A percentile compares a stretch with the other conserved stretches of the same genome.
Conservation (phyloP, 805 yeast genomes). For the Starmera caribaea region DNA sequence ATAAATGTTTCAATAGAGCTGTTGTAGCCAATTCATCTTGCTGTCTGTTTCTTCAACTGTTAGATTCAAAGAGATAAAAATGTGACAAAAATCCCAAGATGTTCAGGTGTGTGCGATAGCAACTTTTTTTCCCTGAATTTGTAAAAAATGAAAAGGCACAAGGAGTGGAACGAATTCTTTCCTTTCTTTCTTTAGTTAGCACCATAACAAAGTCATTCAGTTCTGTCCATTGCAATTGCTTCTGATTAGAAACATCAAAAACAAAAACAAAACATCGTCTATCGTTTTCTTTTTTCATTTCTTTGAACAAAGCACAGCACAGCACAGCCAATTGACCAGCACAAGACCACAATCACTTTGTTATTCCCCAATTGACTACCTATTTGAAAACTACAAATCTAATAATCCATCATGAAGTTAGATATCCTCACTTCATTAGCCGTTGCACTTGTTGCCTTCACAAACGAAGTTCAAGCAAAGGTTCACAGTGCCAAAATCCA, state of each 20-base stretch:
- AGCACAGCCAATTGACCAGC: too few species aligned
- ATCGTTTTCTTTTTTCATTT: not conserved
- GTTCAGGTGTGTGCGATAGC: too few species aligned
- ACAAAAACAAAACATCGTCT: not conserved
- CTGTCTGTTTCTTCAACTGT: too few species aligned
- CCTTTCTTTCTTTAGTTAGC: not conserved
- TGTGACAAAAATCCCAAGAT: too few species aligned
- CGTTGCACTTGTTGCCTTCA: constrained; percentile 17
- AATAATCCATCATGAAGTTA: constrained; percentile 16
- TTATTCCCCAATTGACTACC: too few species aligned
- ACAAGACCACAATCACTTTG: too few species aligned
- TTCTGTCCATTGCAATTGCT: not conserved
- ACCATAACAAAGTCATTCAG: not conserved
- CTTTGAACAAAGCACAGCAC: not conserved
- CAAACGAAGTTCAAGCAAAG: constrained; percentile 42
- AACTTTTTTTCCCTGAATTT: not conserved
- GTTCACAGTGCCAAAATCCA: constrained; percentile 47
- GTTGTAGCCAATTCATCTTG: too few species aligned
- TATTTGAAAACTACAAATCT: too few species aligned
- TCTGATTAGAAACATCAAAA: not conserved
- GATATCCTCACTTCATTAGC: constrained; percentile 15
- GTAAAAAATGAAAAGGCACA: not conserved
- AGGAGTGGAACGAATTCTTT: not conserved
- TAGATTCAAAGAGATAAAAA: too few species aligned
- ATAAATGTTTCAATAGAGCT: too few species aligned